Conservation (phyloP, 2,329 filamentous ascomycete species). For the Colletotrichum sp. region DNA sequence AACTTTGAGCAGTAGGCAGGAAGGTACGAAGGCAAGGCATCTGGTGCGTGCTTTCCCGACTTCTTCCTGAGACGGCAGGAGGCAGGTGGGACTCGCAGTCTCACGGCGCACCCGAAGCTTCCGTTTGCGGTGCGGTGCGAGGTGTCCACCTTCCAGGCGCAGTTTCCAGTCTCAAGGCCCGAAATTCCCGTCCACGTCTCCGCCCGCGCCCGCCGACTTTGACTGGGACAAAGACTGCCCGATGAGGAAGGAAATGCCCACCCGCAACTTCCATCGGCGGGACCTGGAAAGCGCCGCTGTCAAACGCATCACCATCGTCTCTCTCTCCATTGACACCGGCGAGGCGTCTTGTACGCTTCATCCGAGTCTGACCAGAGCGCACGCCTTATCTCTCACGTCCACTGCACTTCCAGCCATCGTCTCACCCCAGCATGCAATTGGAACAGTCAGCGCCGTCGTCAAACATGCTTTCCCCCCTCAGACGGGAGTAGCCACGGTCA, state of each 20-base stretch:
- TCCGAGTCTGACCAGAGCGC: not conserved
- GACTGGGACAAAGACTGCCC: not conserved
- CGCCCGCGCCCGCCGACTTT: not conserved
- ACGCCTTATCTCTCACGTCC: not conserved
- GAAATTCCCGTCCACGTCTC: not conserved
- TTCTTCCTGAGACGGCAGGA: not conserved
- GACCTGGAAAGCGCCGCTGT: not conserved
- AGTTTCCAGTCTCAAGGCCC: not conserved
- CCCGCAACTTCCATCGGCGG: not conserved
- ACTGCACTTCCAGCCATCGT: not conserved
- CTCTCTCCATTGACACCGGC: not conserved
- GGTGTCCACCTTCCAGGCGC: not conserved
- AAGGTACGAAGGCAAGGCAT: not conserved
- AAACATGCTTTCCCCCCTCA: not conserved
- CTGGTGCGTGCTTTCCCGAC: not conserved
- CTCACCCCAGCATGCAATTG: not conserved
- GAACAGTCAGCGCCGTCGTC: not conserved
- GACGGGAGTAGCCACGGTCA: not conserved
- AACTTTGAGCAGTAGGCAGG: not conserved
- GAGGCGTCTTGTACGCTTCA: not conserved
- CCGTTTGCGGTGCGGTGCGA: not conserved
- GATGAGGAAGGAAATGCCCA: not conserved
- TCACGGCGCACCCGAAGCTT: slow-evolving; percentile 6
- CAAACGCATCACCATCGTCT: not conserved
- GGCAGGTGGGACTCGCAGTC: not conserved